Conservation (phyloP, 1,284 basidiomycete species). For the Pseudozyma sp. region DNA sequence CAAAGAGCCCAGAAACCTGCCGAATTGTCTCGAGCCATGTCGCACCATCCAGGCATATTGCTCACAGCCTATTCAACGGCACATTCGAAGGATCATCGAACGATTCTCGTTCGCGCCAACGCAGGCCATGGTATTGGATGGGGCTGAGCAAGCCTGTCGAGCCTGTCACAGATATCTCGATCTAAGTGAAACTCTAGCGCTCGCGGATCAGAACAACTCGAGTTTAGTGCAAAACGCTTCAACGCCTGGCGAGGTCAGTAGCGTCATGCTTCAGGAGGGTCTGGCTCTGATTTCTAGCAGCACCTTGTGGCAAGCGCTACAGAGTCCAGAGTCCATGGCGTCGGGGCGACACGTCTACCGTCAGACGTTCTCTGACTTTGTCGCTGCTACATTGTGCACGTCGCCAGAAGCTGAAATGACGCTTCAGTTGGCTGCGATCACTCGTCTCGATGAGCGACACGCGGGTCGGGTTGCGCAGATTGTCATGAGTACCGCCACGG, state of each 20-base stretch:
- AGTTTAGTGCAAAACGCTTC: not conserved
- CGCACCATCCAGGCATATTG: not conserved
- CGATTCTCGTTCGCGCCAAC: conserved; percentile 23
- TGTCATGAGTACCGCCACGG: conserved; percentile 7
- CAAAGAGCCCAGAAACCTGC: conserved; percentile 30
- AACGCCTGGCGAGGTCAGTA: too few relatives aligned
- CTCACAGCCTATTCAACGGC: conserved; percentile 11
- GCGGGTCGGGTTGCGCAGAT: conserved; percentile 19
- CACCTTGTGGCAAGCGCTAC: conserved; percentile 24
- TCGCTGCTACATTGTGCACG: conserved; percentile 19
- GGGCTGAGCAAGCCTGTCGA: conserved; percentile 26
- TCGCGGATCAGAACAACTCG: conserved; percentile 3
- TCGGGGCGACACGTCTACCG: conserved; percentile 23
- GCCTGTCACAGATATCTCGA: conserved; percentile 34
- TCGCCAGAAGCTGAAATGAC: not conserved
- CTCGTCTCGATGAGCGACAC: conserved; percentile 28
- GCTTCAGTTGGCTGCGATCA: conserved; percentile 23
- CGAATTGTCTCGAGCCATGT: conserved; percentile 19
- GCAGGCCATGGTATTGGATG: conserved; percentile 26
- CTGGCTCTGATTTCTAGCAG: conserved; percentile 25
- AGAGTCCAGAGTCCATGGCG: conserved; percentile 21
- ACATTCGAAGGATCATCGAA: conserved; percentile 17
- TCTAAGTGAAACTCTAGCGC: conserved; percentile 4
- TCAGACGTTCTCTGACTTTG: conserved; percentile 33
- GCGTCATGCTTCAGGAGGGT: conserved; percentile 11